Evolutionary conservation across 805 yeast species (phyloP), one percentile per base, ranked within the genome.

Genomic region (Cyberlindnera meyerae): DNA sequence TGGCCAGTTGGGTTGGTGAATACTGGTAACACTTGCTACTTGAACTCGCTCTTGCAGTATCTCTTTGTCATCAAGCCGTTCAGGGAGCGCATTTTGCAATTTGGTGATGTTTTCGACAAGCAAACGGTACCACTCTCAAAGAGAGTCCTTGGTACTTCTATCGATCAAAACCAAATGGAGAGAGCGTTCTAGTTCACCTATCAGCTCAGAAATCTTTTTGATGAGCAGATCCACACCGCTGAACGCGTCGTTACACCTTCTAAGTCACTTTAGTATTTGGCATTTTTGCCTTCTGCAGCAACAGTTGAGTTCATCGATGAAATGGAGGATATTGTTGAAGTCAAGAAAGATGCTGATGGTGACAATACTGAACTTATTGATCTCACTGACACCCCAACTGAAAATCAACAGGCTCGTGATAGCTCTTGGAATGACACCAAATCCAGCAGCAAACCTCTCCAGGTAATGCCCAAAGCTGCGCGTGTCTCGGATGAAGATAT

Each of bases 1-100:
- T 79, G 90, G 75, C 98, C 98, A 0, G 85, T 87, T 4, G 98
- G 98, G 0, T 68, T 93, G 53, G 85, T 82, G 59, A 93, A 93
- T 55, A 89, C 88, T 44, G 98, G 98, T 17, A 93, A 93, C 56
- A 90, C 98, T 0, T 93, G 98, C 60, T 89, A 89, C 49, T 66
- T 93, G 58, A 90, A 93, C 57, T 90, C 97, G 0, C 66, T 93
- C 33, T 63, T 90, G 28, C 98, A 90, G 55, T 90, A 82, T 53
- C 90, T 87, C 58, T 93, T 88, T 63, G 82, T 87, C 6, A 75
- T 93, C 30, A 75, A 76, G 38, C 97, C 96, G 0, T 64, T 93
- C 27, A 70, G 97, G 40, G 75, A 81, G 3, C 70, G 72, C 42
- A 70, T 87, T 14, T 48, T 84, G 36, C 49, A 65, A 2, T 88